Base-by-base conservation (phyloP, 192 early-diverging fungal species). In the Mortierella hygrophila region DNA sequence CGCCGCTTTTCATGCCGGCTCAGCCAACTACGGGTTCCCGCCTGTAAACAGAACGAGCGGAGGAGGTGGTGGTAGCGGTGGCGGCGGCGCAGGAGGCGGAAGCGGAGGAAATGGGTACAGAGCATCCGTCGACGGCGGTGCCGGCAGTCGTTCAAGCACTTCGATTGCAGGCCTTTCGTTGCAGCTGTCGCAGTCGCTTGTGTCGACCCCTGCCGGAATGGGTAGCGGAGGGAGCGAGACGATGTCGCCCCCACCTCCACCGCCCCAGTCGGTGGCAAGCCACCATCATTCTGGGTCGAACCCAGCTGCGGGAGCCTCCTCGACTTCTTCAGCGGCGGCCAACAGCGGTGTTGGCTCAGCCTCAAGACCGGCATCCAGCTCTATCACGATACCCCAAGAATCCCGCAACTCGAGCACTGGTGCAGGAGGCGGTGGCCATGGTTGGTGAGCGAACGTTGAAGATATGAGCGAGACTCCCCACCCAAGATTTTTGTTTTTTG, bases 1-100 rank as follows among this genome's bases (percentile, higher is more conserved):
- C 74, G 71, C 83, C 73, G 63, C 78, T 32, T 85, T 85, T 73
- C 78, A 85, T 21, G 52, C 83, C 10, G 47, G 83, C 32, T 85
- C 83, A 29, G 57, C 70, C 6, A 68, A 68, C 8, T 85, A 85
- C 57, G 75, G 78, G 55, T 80, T 85, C 35, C 18, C 83, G 9
- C 4, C 83, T 29, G 65, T 76, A 16, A 76, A 65, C 55, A 72
- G 78, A 18, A 38, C 65, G 7, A 42, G 70, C 41, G 52, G 57
- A 5, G 38, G 32, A 13, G 55, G 70, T 54, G 69, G 55, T 21
- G 37, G 15, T 55, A 49, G 15, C 42, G 38, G 18, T 42, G 70
- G 77, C 4, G 21, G 40, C 15, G 55, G 47, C 0, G 63, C 52
- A 16, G 65, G 40, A 44, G 42, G 78, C 21, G 70, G 52, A 26